Evolutionary conservation across 306 rosid species (phyloP), one percentile per base, ranked within the genome.

Genomic region (Cercis canadensis): DNA sequence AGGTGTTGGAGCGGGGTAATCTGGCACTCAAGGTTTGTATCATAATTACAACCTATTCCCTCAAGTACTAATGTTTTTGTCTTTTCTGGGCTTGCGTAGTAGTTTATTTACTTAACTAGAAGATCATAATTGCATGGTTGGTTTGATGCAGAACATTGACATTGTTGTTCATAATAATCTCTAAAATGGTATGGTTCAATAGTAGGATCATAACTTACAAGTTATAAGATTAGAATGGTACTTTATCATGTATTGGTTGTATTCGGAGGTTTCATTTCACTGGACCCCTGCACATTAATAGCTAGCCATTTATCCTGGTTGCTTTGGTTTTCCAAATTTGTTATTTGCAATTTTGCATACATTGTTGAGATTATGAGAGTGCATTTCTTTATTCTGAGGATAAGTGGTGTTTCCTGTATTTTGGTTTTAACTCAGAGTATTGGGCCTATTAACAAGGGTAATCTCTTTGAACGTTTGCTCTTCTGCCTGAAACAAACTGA

Each of bases 21-120:
- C 68, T 94, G 74, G 99, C 97, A 5, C 96, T 91, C 33, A 94
- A 94, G 98, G 98, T 94, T 59, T 63, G 81, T 76, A 31, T 69
- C 50, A 65, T 31, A 57, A 13, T 46, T 9, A 31, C 74, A 45
- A 55, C 18, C 68, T 5, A 63, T 18, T 46, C 16, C 40, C 11
- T 36, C 11, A 15, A 34, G 29, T 67, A 21, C 54, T 63, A 60
- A 69, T 21, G 40, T n/a, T 31, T 16, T 62, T 14, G 14, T 62
- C 18, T 18, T 24, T 24, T 24, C 29, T 24, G 1, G 1, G 29
- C 29, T 24, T 1, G 29, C 3, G 1, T 24, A 24, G 29, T 3
- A 24, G 29, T 24, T 24, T 1, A 24, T 1, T 24, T 24, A n/a
- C n/a, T n/a, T n/a, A n/a, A n/a, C 52, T 37, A 11, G 4, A 61